Evolutionary conservation across 2,329 filamentous ascomycete species (phyloP), one percentile per base, ranked within the genome.

Genomic region (Fusarium sterilihyphosum): DNA sequence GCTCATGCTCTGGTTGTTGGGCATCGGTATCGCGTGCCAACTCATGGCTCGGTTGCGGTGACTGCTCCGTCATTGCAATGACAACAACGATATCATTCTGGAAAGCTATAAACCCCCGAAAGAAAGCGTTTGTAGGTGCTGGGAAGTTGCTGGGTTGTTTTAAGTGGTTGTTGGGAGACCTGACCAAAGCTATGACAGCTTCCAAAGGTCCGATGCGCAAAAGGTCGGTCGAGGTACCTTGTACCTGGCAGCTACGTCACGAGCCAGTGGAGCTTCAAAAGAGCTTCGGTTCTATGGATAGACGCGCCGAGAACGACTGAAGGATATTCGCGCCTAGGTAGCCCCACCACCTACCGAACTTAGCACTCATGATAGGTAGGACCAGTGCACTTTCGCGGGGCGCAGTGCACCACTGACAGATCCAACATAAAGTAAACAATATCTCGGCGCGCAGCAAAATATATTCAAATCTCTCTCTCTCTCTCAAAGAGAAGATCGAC

Each of bases 1-100:
- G 67, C 37, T 77, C 75, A 58, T 71, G 65, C 44, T 76, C 59
- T 43, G 63, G 73, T 37, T 64, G 70, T 53, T 75, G 72, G 38
- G 68, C 52, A 60, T 73, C 60, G 54, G 58, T 68, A 61, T 73
- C 61, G 60, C 44, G 71, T 53, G 73, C 73, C 68, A 74, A 72
- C 52, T 74, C 67, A 52, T 80, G 79, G 79, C 79, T 81, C 78
- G 73, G 74, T 66, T 78, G 75, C 75, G 83, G 81, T 80, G 82
- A 80, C 79, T 79, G 80, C 77, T 84, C 81, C 80, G 84, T 85
- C 84, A 86, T 86, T 81, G 80, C 77, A 73, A 70, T 70, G 66
- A 73, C 59, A 49, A 69, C 66, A 73, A 73, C 75, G 73, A 65
- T 77, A 65, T 79, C 80, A 82, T 82, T 65, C 77, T 81, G 79